Evolutionary conservation across 2,329 filamentous ascomycete species (phyloP).

Genomic region (Phaeosphaeriaceae sp.): DNA sequence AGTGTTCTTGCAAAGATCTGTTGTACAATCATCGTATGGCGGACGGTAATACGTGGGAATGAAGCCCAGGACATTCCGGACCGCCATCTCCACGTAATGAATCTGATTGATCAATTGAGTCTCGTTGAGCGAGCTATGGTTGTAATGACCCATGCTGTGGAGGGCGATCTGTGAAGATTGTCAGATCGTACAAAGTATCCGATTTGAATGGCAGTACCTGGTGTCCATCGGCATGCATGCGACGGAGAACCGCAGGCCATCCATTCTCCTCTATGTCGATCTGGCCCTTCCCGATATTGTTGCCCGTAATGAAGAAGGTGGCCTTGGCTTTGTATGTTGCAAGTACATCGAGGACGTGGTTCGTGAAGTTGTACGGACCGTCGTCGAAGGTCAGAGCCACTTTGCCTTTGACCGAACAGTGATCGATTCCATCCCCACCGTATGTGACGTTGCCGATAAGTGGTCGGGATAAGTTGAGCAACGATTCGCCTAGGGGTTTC

Average conservation of each 20-base stretch:
- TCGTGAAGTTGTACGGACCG: background rate
- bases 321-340: background rate
- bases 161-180: background rate
- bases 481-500: background rate
- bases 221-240: background rate
- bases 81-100: slow-evolving; percentile 59
- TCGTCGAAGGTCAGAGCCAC: background rate
- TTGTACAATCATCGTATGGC: slow-evolving; percentile 52
- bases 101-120: slow-evolving; percentile 46
- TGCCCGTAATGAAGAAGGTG: background rate
- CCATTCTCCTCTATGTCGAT: background rate
- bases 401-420: background rate
- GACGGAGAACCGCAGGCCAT: background rate
- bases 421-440: background rate
- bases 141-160: background rate
- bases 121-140: background rate
- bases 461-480: background rate
- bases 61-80: slow-evolving; percentile 54
- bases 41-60: slow-evolving; percentile 61
- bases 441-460: background rate
- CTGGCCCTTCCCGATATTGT: background rate
- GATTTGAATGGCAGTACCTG: background rate
- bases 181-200: background rate
- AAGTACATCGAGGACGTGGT: background rate
- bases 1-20: slow-evolving; percentile 34